Evolutionary conservation across 768 basidiomycete species (phyloP).

Genomic region (Xerocomellus dryophilus): DNA sequence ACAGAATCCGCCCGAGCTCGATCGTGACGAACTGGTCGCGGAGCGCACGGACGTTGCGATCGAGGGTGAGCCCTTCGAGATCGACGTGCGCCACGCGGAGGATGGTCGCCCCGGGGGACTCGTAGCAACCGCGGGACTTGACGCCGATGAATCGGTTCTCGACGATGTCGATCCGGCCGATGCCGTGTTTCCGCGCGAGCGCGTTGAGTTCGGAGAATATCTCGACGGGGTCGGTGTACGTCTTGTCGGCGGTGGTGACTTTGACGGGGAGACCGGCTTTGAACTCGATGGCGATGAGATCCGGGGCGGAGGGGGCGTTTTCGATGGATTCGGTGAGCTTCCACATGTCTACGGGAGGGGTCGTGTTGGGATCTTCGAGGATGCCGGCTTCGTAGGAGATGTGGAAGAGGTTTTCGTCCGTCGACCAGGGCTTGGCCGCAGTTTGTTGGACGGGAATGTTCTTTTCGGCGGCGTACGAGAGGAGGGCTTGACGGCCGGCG

Average conservation of each 20-base stretch:
- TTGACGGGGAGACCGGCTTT: constrained; percentile 82
- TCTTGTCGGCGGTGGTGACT: constrained; percentile 59
- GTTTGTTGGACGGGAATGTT: constrained; percentile 94
- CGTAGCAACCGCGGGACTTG: constrained; percentile 99
- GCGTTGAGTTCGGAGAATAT: constrained; percentile 91
- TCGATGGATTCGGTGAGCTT: constrained; percentile 88
- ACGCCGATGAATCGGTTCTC: constrained; percentile 99
- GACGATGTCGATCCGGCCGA: constrained; percentile 97
- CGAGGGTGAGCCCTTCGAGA: constrained; percentile 95
- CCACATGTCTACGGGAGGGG: constrained; percentile 98
- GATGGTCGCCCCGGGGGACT: constrained; percentile 95
- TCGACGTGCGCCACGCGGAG: constrained; percentile 94
- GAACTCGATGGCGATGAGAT: constrained; percentile 84
- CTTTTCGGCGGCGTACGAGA: constrained; percentile 84
- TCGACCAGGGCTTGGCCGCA: constrained; percentile 97
- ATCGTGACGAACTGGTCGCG: constrained; percentile 94
- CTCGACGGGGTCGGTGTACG: constrained; percentile 88
- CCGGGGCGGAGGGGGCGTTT: constrained; percentile 73
- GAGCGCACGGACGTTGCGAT: constrained; percentile 92
- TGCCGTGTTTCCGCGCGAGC: constrained; percentile 90
- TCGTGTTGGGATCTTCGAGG: constrained; percentile 93
- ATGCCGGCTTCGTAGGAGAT: constrained; percentile 99
- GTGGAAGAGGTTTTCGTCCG: constrained; percentile 99
- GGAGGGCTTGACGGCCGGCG: constrained; percentile 90
- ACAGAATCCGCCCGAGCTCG: constrained; percentile 85